Evolutionary conservation across 1,284 basidiomycete species (phyloP), one percentile per base, ranked within the genome.

Genomic region (Leucoagaricus sp.): DNA sequence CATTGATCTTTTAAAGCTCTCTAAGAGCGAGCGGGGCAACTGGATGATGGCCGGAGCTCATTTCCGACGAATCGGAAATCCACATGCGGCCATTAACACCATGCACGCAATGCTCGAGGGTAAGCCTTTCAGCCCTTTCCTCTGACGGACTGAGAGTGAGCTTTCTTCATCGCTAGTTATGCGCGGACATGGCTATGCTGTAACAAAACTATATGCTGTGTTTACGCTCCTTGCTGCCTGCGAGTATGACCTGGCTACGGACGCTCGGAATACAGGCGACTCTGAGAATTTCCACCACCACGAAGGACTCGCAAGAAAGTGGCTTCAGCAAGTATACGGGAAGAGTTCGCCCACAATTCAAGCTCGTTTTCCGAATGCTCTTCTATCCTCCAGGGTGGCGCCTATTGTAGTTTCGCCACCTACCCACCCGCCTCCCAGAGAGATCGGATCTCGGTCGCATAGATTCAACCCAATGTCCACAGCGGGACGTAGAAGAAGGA

Each of bases 41-140:
- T 85, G 83, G 81, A 79, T 85, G 74, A 70, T 78, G 13, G 78
- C 81, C 8, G 82, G 69, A 12, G 80, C 75, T 1, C 73, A 76
- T 59, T 85, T 84, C 66, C 78, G 82, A 29, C 70, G 80, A 21
- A 72, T 63, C 31, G 76, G 77, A n/a, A 76, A 80, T 55, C 62
- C 74, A n/a, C 40, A 52, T 8, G 75, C 77, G 41, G 81, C 83
- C 1, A 70, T 79, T 25, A 63, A 65, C 2, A 76, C 84, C 7
- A 61, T 81, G 15, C 66, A 69, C 10, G 66, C 70, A n/a, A 77
- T 85, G 74, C 64, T 84, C 34, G 69, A 80, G 68, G 77, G 83
- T 83, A 54, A 61, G 62, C 58, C 13, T 17, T 17, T 4, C 28
- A n/a, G 12, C 12, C 21, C 58, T 17, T 31, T 23, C 9, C 26